These are phyloP conservation scores for Metarhizium rileyi DNA, from an alignment of 2,329 filamentous ascomycete species.

Conservation along the genomic window DNA sequence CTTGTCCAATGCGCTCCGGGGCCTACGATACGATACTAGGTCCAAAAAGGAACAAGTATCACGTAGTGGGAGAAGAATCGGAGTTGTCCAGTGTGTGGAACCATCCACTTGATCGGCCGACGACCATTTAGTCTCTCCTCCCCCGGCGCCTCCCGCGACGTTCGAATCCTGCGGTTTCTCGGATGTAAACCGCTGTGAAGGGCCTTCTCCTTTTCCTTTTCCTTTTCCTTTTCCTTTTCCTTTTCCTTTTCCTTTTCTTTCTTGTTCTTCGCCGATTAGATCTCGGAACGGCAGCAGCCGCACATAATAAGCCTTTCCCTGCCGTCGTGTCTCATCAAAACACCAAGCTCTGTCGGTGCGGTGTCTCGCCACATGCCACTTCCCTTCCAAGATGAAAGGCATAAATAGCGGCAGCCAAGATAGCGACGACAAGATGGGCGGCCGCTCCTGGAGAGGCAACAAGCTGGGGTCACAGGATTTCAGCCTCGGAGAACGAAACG, in stretches of 20 bases:
- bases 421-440: conserved; percentile 11
- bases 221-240: not conserved
- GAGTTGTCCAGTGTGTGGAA: not conserved
- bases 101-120: not conserved
- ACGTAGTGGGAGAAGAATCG: not conserved
- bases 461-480: conserved; percentile 20
- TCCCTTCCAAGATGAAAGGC: conserved; percentile 3
- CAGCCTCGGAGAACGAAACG: conserved; percentile 15
- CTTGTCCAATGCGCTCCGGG: not conserved
- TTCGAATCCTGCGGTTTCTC: not conserved
- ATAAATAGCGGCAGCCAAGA: not conserved
- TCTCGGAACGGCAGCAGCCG: not conserved
- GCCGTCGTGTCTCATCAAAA: too few relatives aligned
- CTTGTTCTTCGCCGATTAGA: not conserved
- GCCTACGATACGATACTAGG: not conserved
- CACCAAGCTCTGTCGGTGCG: too few relatives aligned
- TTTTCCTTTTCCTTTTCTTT: not conserved
- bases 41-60: not conserved
- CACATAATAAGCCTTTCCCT: not conserved
- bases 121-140: not conserved
- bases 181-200: not conserved
- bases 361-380: not conserved
- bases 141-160: conserved; percentile 1
- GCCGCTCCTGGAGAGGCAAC: conserved; percentile 21
- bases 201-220: not conserved